Conservation (phyloP, 1,284 basidiomycete genomes). For the Sporisorium reilianum region DNA sequence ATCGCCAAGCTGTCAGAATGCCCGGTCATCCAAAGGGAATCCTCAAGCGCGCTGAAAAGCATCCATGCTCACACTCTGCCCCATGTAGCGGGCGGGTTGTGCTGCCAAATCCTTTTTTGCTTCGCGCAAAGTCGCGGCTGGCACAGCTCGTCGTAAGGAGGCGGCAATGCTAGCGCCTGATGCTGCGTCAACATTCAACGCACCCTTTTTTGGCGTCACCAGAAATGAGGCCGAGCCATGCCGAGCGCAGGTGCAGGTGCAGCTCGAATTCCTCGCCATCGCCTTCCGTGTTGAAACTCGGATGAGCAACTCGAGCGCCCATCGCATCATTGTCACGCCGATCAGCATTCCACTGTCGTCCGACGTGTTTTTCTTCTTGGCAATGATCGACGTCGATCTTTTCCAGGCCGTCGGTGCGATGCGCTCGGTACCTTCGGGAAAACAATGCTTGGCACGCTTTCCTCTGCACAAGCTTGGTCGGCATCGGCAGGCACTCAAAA, state of each 20-base stretch:
- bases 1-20: conserved; percentile 2
- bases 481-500: no score
- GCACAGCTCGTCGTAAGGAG: no score
- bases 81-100: no score
- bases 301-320: no score
- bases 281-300: no score
- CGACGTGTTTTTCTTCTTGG: not conserved
- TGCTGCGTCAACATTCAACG: no score
- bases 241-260: conserved; percentile 37
- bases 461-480: not conserved
- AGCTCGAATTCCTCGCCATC: conserved; percentile 25
- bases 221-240: conserved; percentile 24
- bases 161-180: not conserved
- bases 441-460: conserved; percentile 4
- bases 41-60: no score
- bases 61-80: no score
- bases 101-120: no score
- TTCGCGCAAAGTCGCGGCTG: no score
- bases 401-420: not conserved
- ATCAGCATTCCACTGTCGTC: not conserved
- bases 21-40: no score
- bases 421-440: not conserved
- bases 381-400: conserved; percentile 4
- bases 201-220: not conserved
- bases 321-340: not conserved